Evolutionary conservation across 495 filamentous ascomycete species (phyloP).

Genomic region (Pseudevernia furfuracea): DNA sequence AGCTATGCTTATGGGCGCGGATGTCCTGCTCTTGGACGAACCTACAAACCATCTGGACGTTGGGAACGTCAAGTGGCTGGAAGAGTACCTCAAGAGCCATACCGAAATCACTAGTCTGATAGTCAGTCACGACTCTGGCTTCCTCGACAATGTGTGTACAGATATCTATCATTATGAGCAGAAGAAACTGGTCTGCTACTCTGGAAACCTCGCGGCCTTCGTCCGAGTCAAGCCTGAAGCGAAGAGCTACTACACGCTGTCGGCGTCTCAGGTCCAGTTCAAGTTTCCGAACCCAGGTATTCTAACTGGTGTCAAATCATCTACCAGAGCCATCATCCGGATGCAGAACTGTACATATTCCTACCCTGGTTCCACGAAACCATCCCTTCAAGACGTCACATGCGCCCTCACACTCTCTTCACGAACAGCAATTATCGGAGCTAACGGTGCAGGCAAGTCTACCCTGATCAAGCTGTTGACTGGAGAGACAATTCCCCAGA

Average conservation of each 20-base stretch:
- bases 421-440: constrained; percentile 89
- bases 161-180: constrained; percentile 99
- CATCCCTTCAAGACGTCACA: constrained; percentile 79
- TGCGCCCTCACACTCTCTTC: constrained; percentile 83
- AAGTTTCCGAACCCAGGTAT: constrained; percentile 97
- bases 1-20: constrained; percentile 92
- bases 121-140: constrained; percentile 95
- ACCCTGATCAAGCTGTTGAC: constrained; percentile 97
- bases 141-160: constrained; percentile 93
- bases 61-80: constrained; percentile 89
- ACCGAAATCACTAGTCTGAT: constrained; percentile 97
- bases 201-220: constrained; percentile 88
- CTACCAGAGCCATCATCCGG: constrained; percentile 85
- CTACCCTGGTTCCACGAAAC: constrained; percentile 79
- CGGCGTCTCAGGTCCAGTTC: constrained; percentile 83
- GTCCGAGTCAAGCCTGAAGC: constrained; percentile 91
- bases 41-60: constrained; percentile 98
- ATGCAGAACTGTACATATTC: constrained; percentile 89
- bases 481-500: constrained; percentile 84
- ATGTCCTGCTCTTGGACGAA: constrained; percentile 94
- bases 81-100: constrained; percentile 90
- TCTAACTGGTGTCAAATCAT: constrained; percentile 87
- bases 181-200: constrained; percentile 94
- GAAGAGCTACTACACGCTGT: constrained; percentile 97
- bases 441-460: constrained; percentile 97